Evolutionary conservation across 345 rosid species (phyloP).

Genomic region (Turnera subulata): DNA sequence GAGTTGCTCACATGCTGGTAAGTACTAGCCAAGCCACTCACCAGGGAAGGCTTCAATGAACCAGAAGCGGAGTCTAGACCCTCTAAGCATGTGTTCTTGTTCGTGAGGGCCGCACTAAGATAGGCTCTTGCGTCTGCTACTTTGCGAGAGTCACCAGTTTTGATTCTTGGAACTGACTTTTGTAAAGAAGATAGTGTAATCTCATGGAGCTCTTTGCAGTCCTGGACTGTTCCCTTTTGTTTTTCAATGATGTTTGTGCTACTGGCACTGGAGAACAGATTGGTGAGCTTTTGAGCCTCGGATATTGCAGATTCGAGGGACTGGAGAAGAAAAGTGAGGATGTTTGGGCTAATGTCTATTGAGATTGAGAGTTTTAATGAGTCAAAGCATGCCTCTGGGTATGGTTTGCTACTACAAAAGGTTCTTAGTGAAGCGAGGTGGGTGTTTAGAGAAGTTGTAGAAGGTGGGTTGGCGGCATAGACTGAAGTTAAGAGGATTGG

Average conservation of each 20-base stretch:
- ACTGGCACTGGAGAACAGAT: conserved; percentile 35
- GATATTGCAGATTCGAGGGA: conserved; percentile 60
- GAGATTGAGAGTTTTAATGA: conserved; percentile 70
- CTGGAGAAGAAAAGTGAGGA: conserved; percentile 53
- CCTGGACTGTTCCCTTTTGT: conserved; percentile 78
- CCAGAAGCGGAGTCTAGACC: conserved; percentile 76
- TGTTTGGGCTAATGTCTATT: conserved; percentile 54
- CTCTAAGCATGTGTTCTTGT: conserved; percentile 86
- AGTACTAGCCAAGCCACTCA: conserved; percentile 40
- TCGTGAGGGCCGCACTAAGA: conserved; percentile 74
- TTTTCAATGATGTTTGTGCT: conserved; percentile 41
- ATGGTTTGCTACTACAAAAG: conserved; percentile 58
- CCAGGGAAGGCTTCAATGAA: conserved; percentile 43
- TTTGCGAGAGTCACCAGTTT: conserved; percentile 28
- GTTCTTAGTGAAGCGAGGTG: conserved; percentile 32
- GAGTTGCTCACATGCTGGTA: conserved; percentile 79
- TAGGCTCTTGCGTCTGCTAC: conserved; percentile 58
- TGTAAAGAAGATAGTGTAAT: conserved; percentile 50
- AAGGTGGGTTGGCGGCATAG: conserved; percentile 19
- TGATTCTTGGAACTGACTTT: conserved; percentile 44
- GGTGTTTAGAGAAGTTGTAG: conserved; percentile 28
- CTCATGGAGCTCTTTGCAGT: conserved; percentile 76
- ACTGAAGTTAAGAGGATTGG: conserved; percentile 28
- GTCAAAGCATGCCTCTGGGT: conserved; percentile 60
- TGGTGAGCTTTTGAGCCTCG: conserved; percentile 54